Evolutionary conservation across 176 grass and related monocot genomes (phyloP).

Genomic region (Carex littledalei): DNA sequence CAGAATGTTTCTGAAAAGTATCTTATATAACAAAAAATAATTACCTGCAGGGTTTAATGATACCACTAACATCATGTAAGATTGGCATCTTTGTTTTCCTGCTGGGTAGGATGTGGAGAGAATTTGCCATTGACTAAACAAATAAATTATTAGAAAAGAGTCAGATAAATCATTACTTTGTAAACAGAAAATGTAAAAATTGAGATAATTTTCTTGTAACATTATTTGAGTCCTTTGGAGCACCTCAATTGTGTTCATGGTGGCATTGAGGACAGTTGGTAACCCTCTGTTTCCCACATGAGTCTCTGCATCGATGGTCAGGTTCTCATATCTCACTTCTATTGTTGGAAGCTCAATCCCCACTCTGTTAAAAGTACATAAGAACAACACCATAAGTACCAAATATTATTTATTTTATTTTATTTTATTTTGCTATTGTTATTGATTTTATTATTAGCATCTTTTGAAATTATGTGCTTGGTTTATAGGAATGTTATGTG

Average conservation of each 20-base stretch:
- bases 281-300: conserved; percentile 23
- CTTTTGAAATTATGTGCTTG: background rate
- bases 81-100: conserved; percentile 63
- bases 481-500: background rate
- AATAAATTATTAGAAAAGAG: background rate
- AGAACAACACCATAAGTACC: background rate
- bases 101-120: conserved; percentile 54
- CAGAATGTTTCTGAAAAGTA: background rate
- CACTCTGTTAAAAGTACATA: background rate
- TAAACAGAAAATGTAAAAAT: background rate
- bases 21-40: background rate
- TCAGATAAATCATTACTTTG: background rate
- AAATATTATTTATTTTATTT: background rate
- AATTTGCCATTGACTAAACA: conserved; percentile 49
- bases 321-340: conserved; percentile 29
- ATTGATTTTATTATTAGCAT: too few species aligned
- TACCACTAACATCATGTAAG: conserved; percentile 77
- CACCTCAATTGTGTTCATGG: conserved; percentile 31
- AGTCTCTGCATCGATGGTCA: conserved; percentile 25
- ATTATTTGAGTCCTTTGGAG: background rate
- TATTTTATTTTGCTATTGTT: background rate
- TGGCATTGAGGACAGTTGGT: conserved; percentile 19
- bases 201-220: background rate
- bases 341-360: conserved; percentile 32
- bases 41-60: conserved; percentile 88